phyloP scores from a whole-genome alignment of 768 basidiomycete genomes.

The Amanita rubescens region DNA sequence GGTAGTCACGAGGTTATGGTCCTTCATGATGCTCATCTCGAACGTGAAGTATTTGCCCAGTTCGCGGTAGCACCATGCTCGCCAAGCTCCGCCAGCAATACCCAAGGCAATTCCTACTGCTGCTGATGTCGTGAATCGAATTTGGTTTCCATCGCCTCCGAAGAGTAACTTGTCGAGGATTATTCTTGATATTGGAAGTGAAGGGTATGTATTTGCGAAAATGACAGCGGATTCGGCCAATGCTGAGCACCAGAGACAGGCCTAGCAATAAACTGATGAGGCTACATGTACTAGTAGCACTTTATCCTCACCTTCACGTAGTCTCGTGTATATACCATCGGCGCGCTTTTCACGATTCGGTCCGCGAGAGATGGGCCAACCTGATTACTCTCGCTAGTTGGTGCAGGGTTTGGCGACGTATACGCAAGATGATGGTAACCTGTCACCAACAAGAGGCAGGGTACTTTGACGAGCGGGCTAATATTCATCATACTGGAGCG shows the following conservation, averaged over 20 bases:
- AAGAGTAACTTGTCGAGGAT: background rate
- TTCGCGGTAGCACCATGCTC: constrained; percentile 34
- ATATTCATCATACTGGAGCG: too few species aligned
- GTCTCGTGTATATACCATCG: too few species aligned
- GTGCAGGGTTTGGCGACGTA: too few species aligned
- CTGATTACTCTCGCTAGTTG: too few species aligned
- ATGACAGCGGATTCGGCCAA: background rate
- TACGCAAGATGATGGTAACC: too few species aligned
- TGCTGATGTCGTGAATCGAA: background rate
- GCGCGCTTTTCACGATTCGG: too few species aligned
- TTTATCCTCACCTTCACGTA: background rate
- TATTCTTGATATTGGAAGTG: background rate
- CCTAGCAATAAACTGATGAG: background rate
- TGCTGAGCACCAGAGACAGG: background rate
- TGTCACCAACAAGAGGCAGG: too few species aligned
- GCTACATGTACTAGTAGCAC: background rate
- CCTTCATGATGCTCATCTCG: constrained; percentile 38
- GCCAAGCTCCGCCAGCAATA: constrained; percentile 22
- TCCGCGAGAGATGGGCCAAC: too few species aligned
- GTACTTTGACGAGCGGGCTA: too few species aligned
- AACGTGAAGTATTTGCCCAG: constrained; percentile 45
- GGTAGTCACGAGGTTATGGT: constrained; percentile 38
- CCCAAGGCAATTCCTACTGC: constrained; percentile 9
- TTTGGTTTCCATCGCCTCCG: background rate
- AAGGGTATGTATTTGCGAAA: background rate